A percentile compares a stretch with the other conserved stretches of the same genome.
Evolutionary conservation across 805 yeast genomes (phyloP).

Genomic region (Ogataea wickerhamii): DNA sequence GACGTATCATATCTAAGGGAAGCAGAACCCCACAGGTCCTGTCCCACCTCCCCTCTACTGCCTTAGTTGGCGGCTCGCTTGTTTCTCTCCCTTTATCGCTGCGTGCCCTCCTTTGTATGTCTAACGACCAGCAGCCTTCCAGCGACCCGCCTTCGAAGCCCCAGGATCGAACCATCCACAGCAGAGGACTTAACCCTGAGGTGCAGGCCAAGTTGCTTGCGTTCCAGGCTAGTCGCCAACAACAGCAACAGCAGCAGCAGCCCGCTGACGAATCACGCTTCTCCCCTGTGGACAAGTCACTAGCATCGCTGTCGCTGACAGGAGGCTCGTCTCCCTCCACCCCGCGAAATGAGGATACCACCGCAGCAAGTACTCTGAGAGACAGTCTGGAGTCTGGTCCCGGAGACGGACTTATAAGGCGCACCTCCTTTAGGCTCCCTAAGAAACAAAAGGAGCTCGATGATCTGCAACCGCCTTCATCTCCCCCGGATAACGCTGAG

Average conservation of each 20-base stretch:
- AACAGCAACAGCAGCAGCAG: slow-evolving; percentile 20
- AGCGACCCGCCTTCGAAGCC: slow-evolving; percentile 8
- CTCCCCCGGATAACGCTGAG: slow-evolving; percentile 21
- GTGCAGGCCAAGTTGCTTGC: slow-evolving; percentile 85
- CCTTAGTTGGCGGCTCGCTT: no score
- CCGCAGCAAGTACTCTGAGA: slow-evolving; percentile 17
- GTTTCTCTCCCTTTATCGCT: no score
- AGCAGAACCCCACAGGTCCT: no score
- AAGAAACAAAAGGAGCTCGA: slow-evolving; percentile 21
- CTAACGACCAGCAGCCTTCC: slow-evolving; percentile 1
- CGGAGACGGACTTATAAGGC: slow-evolving; percentile 16
- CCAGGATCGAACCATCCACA: slow-evolving; percentile 25
- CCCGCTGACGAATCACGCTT: slow-evolving; percentile 5
- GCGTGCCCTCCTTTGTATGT: neutral
- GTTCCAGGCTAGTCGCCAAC: slow-evolving; percentile 76
- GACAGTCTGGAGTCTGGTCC: neutral
- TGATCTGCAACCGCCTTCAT: slow-evolving; percentile 42
- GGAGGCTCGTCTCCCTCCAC: slow-evolving; percentile 21
- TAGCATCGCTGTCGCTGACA: slow-evolving; percentile 3
- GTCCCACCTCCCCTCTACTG: no score
- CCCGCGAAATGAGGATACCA: slow-evolving; percentile 15
- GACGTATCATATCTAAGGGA: no score
- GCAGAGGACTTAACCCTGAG: slow-evolving; percentile 56
- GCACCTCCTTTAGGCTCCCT: slow-evolving; percentile 26
- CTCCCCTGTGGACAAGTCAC: slow-evolving; percentile 8